Base-by-base conservation (phyloP, 2,329 filamentous ascomycete genomes). In the Aspergillus sp. region DNA sequence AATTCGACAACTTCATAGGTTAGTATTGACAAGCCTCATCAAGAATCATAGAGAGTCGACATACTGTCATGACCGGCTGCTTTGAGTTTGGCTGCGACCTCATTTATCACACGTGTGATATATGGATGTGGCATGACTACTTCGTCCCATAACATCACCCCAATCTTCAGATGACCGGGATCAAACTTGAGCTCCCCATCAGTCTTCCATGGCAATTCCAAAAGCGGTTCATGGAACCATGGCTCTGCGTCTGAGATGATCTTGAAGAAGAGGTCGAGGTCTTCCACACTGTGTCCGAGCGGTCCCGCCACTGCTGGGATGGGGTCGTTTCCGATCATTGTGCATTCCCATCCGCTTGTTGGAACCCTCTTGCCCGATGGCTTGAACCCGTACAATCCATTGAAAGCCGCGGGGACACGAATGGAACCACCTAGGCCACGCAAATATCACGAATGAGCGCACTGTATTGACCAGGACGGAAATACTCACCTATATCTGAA, bases 401-500 rank as follows among this genome's bases (percentile, higher is more conserved):
- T 45, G 10, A 50, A 50, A 1, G 48, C 42, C 4, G 48, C 40
- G 4, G 48, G 48, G 3, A 50, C 32, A 2, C 48, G 42, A 29
- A 50, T 46, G 3, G 48, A 50, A 10, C 42, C 48, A 16, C 49
- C 49, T 38, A 17, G 14, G 13, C 11, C 11, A 10, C 25, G 25
- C 25, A 29, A 29, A 29, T 29, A 29, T 10, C 25, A 3, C 14
- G 34, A 38, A 38, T 38, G 3, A n/a, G 16, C 41, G 20, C 14
- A 23, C 3, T 9, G 5, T 19, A n/a, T 21, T 17, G 20, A 34
- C 9, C 5, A 10, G 16, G 20, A 23, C 21, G 11, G 11, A 10
- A n/a, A 5, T 10, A 25, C 46, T 3, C 17, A 53, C 50, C 67
- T 46, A 71, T 66, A 55, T 71, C 69, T 5, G 65, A 66, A 2